A percentile compares a stretch with the other conserved stretches of the same genome.
These are phyloP conservation scores for Cladophialophora psammophila DNA, from an alignment of 2,329 filamentous ascomycete species.

Conservation along the genomic window DNA sequence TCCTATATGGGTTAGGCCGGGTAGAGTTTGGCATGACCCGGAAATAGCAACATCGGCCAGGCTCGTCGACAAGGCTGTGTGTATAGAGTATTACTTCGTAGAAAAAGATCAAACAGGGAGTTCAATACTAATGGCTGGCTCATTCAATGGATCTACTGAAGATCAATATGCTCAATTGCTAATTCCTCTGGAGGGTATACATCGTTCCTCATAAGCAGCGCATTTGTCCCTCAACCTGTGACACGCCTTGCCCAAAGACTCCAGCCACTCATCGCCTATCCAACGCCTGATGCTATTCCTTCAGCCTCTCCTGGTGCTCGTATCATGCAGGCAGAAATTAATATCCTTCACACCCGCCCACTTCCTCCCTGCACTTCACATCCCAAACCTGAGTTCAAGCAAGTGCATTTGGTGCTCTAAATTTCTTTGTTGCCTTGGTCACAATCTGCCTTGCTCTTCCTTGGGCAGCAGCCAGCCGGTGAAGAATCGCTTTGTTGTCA, in stretches of 20 bases:
- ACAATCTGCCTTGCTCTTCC: slow-evolving; percentile 30
- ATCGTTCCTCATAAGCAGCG: slow-evolving; percentile 12
- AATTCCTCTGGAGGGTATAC: slow-evolving; percentile 11
- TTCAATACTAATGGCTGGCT: not conserved
- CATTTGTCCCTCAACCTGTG: not conserved
- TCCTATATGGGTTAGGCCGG: not conserved
- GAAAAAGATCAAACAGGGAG: not conserved
- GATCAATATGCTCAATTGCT: not conserved
- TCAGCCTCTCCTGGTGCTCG: not conserved
- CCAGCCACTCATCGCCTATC: slow-evolving; percentile 1
- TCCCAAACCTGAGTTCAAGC: not conserved
- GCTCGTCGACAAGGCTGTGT: not conserved
- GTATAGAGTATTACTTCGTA: not conserved
- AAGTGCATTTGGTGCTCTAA: slow-evolving; percentile 9
- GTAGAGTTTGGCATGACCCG: not conserved
- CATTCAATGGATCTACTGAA: not conserved
- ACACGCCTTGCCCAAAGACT: not conserved
- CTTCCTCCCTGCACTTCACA: slow-evolving; percentile 1
- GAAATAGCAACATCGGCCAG: not conserved
- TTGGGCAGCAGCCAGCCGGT: slow-evolving; percentile 32
- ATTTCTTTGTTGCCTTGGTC: slow-evolving; percentile 18
- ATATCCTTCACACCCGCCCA: not conserved
- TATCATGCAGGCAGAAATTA: not conserved
- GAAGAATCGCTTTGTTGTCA: slow-evolving; percentile 2
- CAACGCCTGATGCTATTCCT: slow-evolving; percentile 8